Conservation (phyloP, 371 early-diverging fungal genomes). For the Mortierella sp. region DNA sequence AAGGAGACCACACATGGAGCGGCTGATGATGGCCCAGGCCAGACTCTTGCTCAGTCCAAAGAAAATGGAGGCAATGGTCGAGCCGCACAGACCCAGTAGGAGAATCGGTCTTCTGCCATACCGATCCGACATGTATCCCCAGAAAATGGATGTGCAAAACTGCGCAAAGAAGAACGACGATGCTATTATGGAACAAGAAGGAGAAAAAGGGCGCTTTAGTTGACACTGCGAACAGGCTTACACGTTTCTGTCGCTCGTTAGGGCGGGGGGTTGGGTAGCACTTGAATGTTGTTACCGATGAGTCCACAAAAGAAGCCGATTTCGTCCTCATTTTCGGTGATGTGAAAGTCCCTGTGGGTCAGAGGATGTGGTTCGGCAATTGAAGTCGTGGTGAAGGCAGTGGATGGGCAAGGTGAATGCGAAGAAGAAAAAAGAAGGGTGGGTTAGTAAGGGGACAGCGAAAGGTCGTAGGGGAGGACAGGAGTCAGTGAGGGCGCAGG, state of each 20-base stretch:
- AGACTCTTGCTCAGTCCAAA: constrained; percentile 85
- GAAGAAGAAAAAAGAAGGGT: not conserved
- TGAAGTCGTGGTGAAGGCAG: not conserved
- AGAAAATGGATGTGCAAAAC: constrained; percentile 67
- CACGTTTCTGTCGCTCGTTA: too few relatives aligned
- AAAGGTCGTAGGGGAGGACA: not conserved
- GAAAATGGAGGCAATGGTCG: constrained; percentile 70
- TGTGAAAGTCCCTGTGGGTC: constrained; percentile 34
- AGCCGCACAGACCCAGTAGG: constrained; percentile 83
- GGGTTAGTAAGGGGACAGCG: not conserved
- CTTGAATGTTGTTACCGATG: constrained; percentile 24
- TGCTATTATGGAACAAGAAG: constrained; percentile 6
- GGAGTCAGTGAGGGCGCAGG: not conserved
- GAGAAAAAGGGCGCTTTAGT: too few relatives aligned
- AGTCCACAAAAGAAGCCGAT: constrained; percentile 56
- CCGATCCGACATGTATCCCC: constrained; percentile 71
- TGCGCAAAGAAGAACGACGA: constrained; percentile 69
- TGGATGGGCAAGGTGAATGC: not conserved
- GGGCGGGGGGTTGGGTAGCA: too few relatives aligned
- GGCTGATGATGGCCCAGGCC: constrained; percentile 74
- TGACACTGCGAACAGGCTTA: too few relatives aligned
- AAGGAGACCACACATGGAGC: constrained; percentile 80
- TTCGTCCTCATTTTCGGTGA: constrained; percentile 55
- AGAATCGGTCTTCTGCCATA: constrained; percentile 88
- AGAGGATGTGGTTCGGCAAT: constrained; percentile 1